phyloP scores from a whole-genome alignment of 371 early-diverging fungal species.

The Mucor irregularis region DNA sequence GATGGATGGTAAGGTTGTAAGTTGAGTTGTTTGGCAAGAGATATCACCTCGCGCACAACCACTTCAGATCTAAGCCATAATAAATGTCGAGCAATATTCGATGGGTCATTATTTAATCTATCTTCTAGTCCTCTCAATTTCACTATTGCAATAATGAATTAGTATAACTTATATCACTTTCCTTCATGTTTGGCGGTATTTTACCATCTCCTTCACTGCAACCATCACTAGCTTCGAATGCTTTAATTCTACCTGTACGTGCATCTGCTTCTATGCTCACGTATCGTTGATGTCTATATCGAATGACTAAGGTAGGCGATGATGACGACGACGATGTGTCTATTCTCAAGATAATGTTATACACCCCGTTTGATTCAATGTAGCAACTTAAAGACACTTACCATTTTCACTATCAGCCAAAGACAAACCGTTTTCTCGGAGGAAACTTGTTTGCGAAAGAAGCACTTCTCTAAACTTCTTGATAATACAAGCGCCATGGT shows the following conservation, averaged over 20 bases:
- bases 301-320: slow-evolving; percentile 38
- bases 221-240: slow-evolving; percentile 50
- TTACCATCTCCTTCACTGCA: slow-evolving; percentile 58
- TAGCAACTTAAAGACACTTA: slow-evolving; percentile 2
- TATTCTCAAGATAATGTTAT: too few relatives aligned
- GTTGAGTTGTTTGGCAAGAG: slow-evolving; percentile 50
- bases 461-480: slow-evolving; percentile 47
- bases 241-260: slow-evolving; percentile 57
- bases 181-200: neutral
- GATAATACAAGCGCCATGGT: slow-evolving; percentile 52
- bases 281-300: slow-evolving; percentile 55
- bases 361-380: too few relatives aligned
- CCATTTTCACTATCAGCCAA: slow-evolving; percentile 16
- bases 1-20: slow-evolving; percentile 46
- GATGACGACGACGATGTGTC: neutral
- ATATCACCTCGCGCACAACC: slow-evolving; percentile 48
- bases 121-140: slow-evolving; percentile 46
- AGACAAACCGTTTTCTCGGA: slow-evolving; percentile 38
- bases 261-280: slow-evolving; percentile 56
- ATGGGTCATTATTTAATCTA: slow-evolving; percentile 42
- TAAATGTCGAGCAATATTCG: slow-evolving; percentile 38
- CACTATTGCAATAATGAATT: slow-evolving; percentile 13
- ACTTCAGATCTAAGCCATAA: slow-evolving; percentile 52
- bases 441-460: slow-evolving; percentile 28
- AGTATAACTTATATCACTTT: neutral